Evolutionary conservation across 2,329 filamentous ascomycete genomes (phyloP).

Genomic region (Phoma sp.): DNA sequence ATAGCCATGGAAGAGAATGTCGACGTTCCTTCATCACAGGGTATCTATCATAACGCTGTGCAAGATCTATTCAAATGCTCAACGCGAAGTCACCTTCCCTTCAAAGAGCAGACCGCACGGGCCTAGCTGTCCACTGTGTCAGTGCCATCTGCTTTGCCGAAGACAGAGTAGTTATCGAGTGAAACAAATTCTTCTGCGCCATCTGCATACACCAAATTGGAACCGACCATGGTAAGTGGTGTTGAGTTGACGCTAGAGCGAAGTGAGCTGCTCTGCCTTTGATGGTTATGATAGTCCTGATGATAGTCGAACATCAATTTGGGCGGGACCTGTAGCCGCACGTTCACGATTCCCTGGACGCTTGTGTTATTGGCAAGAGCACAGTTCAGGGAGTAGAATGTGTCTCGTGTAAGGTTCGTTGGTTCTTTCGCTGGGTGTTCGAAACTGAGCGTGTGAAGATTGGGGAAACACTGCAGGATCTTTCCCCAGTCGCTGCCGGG

Average conservation of each 20-base stretch:
- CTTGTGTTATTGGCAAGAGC: constrained; percentile 9
- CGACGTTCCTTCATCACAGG: background rate
- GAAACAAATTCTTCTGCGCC: background rate
- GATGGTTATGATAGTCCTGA: constrained; percentile 4
- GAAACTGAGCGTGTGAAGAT: constrained; percentile 21
- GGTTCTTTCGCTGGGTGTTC: constrained; percentile 10
- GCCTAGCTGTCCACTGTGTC: background rate
- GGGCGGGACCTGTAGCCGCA: constrained; percentile 2
- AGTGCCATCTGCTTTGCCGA: constrained; percentile 2
- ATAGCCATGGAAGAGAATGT: background rate
- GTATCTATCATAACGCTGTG: background rate
- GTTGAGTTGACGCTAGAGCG: background rate
- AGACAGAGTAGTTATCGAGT: background rate
- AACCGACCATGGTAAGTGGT: constrained; percentile 4
- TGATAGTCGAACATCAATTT: constrained; percentile 7
- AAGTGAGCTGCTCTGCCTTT: background rate
- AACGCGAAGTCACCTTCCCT: background rate
- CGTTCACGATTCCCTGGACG: background rate
- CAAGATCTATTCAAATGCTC: background rate
- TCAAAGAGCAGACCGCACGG: no score
- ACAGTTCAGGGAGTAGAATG: constrained; percentile 12
- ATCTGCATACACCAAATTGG: constrained; percentile 8
- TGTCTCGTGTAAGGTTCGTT: constrained; percentile 4
- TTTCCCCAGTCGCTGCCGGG: constrained; percentile 24
- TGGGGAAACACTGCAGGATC: constrained; percentile 24